Conservation (phyloP, 208 protist species). For the Leishmania arabica region DNA sequence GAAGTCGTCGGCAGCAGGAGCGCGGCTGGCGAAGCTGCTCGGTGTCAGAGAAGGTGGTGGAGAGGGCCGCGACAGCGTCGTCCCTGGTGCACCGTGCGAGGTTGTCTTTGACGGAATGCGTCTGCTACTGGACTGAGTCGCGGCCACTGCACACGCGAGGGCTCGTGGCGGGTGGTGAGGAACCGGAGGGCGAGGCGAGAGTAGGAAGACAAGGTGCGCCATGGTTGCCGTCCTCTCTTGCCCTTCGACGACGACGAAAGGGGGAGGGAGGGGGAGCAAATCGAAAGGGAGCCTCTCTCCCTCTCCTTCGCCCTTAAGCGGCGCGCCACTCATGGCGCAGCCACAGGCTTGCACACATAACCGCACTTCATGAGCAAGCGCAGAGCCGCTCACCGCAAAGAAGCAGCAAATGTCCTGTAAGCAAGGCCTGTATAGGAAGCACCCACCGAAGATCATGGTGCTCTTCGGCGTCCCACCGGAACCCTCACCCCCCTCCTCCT, state of each 20-base stretch:
- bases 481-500: background rate
- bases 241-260: background rate
- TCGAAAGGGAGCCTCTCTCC: background rate
- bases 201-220: background rate
- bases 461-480: background rate
- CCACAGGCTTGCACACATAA: background rate
- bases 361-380: background rate
- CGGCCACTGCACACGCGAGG: background rate
- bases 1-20: background rate
- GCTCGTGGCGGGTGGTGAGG: background rate
- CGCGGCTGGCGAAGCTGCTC: background rate
- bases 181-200: background rate
- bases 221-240: background rate
- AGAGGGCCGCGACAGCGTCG: background rate
- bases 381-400: background rate
- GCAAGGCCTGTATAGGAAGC: background rate
- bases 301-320: too few species aligned
- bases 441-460: background rate
- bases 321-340: background rate
- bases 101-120: constrained; percentile 6
- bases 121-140: constrained; percentile 3
- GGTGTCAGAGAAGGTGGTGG: background rate
- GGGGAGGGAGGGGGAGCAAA: background rate
- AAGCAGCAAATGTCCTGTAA: background rate
- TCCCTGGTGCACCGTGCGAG: background rate